Evolutionary conservation across 2,329 filamentous ascomycete species (phyloP).

Genomic region (Pseudopyricularia javanii): DNA sequence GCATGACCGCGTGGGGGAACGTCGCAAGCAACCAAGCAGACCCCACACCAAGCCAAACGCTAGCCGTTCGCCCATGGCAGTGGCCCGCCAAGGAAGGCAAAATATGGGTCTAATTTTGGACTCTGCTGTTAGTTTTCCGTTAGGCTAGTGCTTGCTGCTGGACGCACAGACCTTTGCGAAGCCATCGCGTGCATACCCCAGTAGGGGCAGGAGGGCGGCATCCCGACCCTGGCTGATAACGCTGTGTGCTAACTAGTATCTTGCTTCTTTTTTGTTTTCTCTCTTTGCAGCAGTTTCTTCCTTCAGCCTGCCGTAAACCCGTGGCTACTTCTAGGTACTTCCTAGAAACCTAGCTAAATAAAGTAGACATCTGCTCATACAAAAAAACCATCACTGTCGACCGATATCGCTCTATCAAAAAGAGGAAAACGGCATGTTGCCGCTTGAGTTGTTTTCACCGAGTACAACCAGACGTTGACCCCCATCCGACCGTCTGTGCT

Average conservation of each 20-base stretch:
- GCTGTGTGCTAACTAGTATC: not conserved
- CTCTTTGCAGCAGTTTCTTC: not conserved
- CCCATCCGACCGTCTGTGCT: no score
- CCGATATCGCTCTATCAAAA: no score
- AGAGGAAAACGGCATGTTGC: no score
- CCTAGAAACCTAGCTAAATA: no score
- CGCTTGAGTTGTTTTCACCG: no score
- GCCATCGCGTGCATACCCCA: not conserved
- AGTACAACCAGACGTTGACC: no score
- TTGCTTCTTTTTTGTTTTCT: not conserved
- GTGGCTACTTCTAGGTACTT: no score
- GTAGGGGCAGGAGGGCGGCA: not conserved
- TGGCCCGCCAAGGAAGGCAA: not conserved
- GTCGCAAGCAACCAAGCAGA: not conserved
- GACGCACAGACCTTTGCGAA: not conserved
- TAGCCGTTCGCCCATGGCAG: not conserved
- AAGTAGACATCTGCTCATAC: no score
- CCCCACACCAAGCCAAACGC: not conserved
- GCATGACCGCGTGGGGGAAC: not conserved
- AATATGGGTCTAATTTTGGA: slow-evolving; percentile 3
- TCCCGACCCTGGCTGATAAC: not conserved
- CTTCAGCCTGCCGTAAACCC: no score
- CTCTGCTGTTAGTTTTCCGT: not conserved
- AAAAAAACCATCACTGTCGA: no score
- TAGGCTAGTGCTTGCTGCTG: not conserved